Evolutionary conservation across 2,329 filamentous ascomycete genomes (phyloP).

Genomic region (Hypoxylon sp.): DNA sequence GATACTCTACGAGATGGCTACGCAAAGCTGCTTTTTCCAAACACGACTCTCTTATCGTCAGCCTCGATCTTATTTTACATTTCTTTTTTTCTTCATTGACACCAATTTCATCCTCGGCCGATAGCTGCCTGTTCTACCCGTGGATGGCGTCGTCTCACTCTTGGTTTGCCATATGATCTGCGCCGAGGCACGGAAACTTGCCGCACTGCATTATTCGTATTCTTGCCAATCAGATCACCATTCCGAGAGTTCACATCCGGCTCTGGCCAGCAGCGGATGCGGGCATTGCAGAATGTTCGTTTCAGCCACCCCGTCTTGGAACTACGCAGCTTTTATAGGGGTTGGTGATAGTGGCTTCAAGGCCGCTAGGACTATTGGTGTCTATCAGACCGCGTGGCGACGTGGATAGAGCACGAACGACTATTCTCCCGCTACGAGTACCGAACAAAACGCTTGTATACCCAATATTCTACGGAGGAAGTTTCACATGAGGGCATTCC

Average conservation of each 20-base stretch:
- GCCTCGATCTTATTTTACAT: neutral
- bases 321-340: neutral
- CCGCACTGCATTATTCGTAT: constrained; percentile 11
- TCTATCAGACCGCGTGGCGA: neutral
- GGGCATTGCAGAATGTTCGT: constrained; percentile 12
- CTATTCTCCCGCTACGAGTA: neutral
- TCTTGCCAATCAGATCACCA: constrained; percentile 16
- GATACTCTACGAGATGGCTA: neutral
- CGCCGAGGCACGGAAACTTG: constrained; percentile 5
- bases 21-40: neutral
- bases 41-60: neutral
- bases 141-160: neutral
- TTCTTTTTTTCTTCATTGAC: neutral
- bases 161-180: constrained; percentile 8
- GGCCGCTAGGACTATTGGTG: neutral
- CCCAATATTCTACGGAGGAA: neutral
- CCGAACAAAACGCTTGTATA: neutral
- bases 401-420: neutral
- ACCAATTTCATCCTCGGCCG: neutral
- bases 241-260: constrained; percentile 4
- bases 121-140: neutral
- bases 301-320: neutral
- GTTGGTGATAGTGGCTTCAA: constrained; percentile 6
- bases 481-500: constrained; percentile 2
- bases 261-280: neutral